Evolutionary conservation across 495 filamentous ascomycete species (phyloP), one percentile per base, ranked within the genome.

Genomic region (Saxophila tyrrhenica): DNA sequence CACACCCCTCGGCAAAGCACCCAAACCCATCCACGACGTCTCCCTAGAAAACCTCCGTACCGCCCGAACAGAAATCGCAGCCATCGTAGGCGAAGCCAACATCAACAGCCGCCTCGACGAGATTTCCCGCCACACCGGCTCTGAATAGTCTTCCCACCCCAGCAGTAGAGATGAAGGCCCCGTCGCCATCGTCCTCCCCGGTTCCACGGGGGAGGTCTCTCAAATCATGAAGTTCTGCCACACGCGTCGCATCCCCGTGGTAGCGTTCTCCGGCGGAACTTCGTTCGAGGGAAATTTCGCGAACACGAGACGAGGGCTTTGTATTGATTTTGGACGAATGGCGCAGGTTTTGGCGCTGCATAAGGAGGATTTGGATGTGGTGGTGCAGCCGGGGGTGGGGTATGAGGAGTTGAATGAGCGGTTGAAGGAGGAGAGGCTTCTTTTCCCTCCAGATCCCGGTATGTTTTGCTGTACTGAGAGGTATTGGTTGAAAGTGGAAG

Each of bases 211-310:
- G 46, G 80, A 89, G 41, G 85, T 96, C 20, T 83, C 84, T 8
- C 65, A 78, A 45, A 87, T 95, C 29, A 87, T 84, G 10, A 84
- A 84, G 63, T 72, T 89, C 47, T 96, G 90, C 71, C 72, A 82
- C 70, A 86, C 86, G 67, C 84, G 89, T 69, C 79, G 78, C 15
- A 79, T 96, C 51, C 90, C 90, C 16, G 88, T 96, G 75, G 76
- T 85, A 60, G 85, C 88, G 0, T 96, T 85, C 65, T 91, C 87
- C 1, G 89, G 87, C 15, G 90, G 90, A 17, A 85, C 87, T 0
- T 91, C 86, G 56, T 75, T 95, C 2, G 90, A 95, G 62, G 90
- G 80, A 11, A 89, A 94, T 64, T 95, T 94, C 67, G 84, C 87
- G 1, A 85, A 88, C 2, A 85, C 89, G 0, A 82, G 80, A 65